Evolutionary conservation across 805 yeast species (phyloP), one percentile per base, ranked within the genome.

Genomic region (Cyberlindnera misumaiensis): DNA sequence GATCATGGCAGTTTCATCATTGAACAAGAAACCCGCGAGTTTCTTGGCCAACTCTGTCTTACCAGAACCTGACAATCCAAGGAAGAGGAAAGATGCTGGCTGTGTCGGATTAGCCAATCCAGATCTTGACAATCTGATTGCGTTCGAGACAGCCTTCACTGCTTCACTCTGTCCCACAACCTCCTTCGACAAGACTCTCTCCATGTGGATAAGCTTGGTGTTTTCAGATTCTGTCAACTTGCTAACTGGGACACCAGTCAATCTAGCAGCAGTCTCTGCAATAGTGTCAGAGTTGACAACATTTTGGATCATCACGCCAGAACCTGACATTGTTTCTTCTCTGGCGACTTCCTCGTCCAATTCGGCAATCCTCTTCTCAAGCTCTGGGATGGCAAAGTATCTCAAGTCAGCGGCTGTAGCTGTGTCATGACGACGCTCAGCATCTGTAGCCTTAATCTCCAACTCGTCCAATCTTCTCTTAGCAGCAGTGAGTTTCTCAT

Each of bases 121-220:
- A 10, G 97, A 89, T 60, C 98, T 77, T 13, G 86, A 78, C 52
- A 93, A 72, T 63, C 98, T 77, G 39, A 93, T 85, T 5, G 97
- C 95, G 60, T 93, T 90, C 9, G 97, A 77, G 30, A 93, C 98
- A 2, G 97, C 96, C 60, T 83, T 87, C 43, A 93, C 95, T 1
- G 98, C 98, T 45, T 86, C 96, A 44, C 82, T 70, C 67, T 93
- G 98, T 29, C 98, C 98, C 48, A 93, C 96, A 49, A 93, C 98
- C 42, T 75, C 80, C 11, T 75, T 64, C 15, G 95, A 70, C 43
- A 93, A 72, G 44, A 78, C 95, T 46, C 70, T 77, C 67, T 93
- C 98, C 97, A 93, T 93, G 56, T 82, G 84, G 59, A 93, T 88
- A 58, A 93, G 77, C 67, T 90, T 90, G 41, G 85, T 69, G 61